Conservation (phyloP, 2,329 filamentous ascomycete species). For the Curvularia verruculosa region DNA sequence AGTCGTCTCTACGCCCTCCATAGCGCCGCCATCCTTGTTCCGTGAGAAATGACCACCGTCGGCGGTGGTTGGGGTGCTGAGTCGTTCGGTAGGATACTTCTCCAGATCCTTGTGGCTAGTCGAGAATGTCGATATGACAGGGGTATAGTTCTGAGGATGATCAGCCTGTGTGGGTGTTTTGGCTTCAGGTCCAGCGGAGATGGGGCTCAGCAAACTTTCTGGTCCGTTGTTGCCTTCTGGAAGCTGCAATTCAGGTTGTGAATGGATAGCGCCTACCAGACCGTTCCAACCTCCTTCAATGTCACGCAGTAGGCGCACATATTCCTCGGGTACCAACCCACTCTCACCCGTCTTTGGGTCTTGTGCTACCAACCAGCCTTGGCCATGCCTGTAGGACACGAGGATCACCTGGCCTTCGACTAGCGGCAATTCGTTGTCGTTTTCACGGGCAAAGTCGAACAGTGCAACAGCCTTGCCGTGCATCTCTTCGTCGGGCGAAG, state of each 20-base stretch:
- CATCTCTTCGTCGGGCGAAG: constrained; percentile 95
- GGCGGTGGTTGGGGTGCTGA: constrained; percentile 45
- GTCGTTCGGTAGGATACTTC: constrained; percentile 52
- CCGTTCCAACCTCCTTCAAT: constrained; percentile 82
- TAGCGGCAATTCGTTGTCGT: constrained; percentile 92
- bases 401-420: constrained; percentile 95
- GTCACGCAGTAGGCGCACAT: constrained; percentile 87
- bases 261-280: constrained; percentile 40
- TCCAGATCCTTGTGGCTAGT: constrained; percentile 59
- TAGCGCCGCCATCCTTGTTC: constrained; percentile 28
- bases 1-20: constrained; percentile 37
- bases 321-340: constrained; percentile 93
- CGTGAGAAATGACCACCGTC: constrained; percentile 31
- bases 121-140: constrained; percentile 59
- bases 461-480: constrained; percentile 94
- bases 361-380: constrained; percentile 96
- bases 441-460: constrained; percentile 93
- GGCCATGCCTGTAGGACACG: constrained; percentile 93
- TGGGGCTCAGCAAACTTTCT: constrained; percentile 42
- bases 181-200: constrained; percentile 46
- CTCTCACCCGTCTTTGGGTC: constrained; percentile 94
- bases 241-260: constrained; percentile 13
- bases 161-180: constrained; percentile 50
- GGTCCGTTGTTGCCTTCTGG: constrained; percentile 30
- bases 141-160: constrained; percentile 46